Evolutionary conservation across 2,329 filamentous ascomycete species (phyloP).

Genomic region (Thermoascus crustaceus): DNA sequence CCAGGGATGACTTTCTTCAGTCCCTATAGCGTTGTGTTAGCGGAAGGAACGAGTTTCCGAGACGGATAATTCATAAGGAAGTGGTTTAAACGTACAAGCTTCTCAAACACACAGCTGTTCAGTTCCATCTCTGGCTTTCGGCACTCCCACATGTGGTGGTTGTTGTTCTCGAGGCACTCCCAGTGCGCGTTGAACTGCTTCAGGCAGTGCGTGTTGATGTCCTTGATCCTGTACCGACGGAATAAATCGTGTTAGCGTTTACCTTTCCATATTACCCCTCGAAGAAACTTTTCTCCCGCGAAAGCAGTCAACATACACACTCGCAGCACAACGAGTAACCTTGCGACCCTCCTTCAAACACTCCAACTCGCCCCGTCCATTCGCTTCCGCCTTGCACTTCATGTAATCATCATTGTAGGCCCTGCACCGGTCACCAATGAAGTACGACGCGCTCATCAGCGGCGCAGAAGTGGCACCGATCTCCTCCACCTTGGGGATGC

Average conservation of each 20-base stretch:
- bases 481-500: constrained; percentile 88
- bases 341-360: constrained; percentile 95
- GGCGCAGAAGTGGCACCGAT: constrained; percentile 89
- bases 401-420: constrained; percentile 99
- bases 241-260: constrained; percentile 3
- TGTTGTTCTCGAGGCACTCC: constrained; percentile 93
- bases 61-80: not conserved
- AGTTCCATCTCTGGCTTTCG: constrained; percentile 77
- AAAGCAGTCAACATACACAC: constrained; percentile 85
- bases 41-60: constrained; percentile 2
- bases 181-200: constrained; percentile 88
- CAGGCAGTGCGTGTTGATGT: constrained; percentile 92
- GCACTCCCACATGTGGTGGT: constrained; percentile 97
- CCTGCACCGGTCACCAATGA: constrained; percentile 92
- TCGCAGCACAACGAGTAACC: constrained; percentile 91
- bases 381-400: constrained; percentile 96
- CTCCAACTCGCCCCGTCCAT: constrained; percentile 82
- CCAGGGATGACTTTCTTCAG: constrained; percentile 75
- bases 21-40: constrained; percentile 45
- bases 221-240: constrained; percentile 62
- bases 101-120: constrained; percentile 93
- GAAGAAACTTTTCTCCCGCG: constrained; percentile 7
- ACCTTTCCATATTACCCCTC: not conserved
- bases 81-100: constrained; percentile 59
- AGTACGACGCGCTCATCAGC: constrained; percentile 84